Base-by-base conservation (phyloP, 2,329 filamentous ascomycete genomes). In the Phialophora verrucosa region DNA sequence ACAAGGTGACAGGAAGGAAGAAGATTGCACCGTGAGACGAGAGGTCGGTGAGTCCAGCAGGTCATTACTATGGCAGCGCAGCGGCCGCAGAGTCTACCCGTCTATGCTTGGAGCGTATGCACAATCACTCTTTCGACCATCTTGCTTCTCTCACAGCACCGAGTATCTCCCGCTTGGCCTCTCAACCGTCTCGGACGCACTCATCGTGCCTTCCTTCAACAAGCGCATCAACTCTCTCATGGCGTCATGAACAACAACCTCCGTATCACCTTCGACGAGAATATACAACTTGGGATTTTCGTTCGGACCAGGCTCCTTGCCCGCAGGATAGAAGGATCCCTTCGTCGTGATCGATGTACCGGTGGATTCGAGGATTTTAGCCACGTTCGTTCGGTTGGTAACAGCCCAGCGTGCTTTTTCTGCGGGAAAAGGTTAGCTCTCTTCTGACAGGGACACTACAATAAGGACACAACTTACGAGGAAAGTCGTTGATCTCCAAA, bases 401-500 rank as follows among this genome's bases (percentile, higher is more conserved):
- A 99, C 95, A 11, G 93, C 94, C 95, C 95, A 99, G 73, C 95
- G 88, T 70, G 95, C 95, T 83, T 97, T 98, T 78, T 99, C 82
- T 84, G 74, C 77, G 20, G 12, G 32, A 23, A 6, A 35, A 12
- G 75, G 64, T 58, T 38, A 59, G 23, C 4, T 58, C 57, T 51
- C 12, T 51, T 23, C 20, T 27, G 49, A 51, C 4, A 51, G 62
- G 54, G 42, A 29, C 44, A 29, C 49, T 35, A 23, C n/a, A 6
- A n/a, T 20, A 7, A 58, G 56, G 59, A 42, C n/a, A 56, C 55
- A 71, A 80, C 82, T 79, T 81, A 84, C 82, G 95, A 38, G 95
- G 95, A 79, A 98, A 98, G 80, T 99, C 95, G 79, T 99, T 99
- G 86, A 99, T 99, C 79, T 98, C 95, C 68, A 99, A 84, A 3